Evolutionary conservation across 169 alveolate genomes (phyloP).

Genomic region (Eimeria praecox): DNA sequence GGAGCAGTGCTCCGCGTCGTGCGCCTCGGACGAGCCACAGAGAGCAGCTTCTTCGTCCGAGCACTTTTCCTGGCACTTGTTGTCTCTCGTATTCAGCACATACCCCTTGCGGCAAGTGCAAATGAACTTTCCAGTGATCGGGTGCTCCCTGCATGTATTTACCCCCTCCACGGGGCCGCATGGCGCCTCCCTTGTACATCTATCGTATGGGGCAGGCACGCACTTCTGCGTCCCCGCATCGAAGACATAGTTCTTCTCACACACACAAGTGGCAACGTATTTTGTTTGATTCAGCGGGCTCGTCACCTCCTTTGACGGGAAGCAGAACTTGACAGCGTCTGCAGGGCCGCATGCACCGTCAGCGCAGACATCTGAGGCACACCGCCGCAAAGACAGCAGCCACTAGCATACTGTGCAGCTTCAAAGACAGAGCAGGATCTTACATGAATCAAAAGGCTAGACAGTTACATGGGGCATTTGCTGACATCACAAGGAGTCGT

Average conservation of each 20-base stretch:
- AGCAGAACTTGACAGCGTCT: slow-evolving; percentile 71
- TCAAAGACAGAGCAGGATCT: not conserved
- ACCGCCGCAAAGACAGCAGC: not conserved
- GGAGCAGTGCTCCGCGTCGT: slow-evolving; percentile 53
- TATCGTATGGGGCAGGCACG: slow-evolving; percentile 36
- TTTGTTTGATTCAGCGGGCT: slow-evolving; percentile 27
- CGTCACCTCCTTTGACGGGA: slow-evolving; percentile 57
- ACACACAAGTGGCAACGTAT: slow-evolving; percentile 60
- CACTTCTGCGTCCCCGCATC: slow-evolving; percentile 10
- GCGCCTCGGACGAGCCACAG: slow-evolving; percentile 51
- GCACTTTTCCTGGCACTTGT: slow-evolving; percentile 59
- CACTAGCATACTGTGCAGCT: slow-evolving; percentile 21
- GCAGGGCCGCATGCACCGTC: slow-evolving; percentile 60
- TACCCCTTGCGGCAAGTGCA: slow-evolving; percentile 57
- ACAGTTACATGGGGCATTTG: not conserved
- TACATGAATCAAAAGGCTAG: not conserved
- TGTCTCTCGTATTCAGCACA: slow-evolving; percentile 42
- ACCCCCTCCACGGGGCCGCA: slow-evolving; percentile 66
- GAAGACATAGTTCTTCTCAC: slow-evolving; percentile 11
- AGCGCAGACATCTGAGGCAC: slow-evolving; percentile 40
- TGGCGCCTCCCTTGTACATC: slow-evolving; percentile 39
- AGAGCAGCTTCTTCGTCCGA: slow-evolving; percentile 70
- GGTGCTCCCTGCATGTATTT: slow-evolving; percentile 53
- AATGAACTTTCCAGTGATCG: slow-evolving; percentile 66
- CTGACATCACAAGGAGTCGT: not conserved